These are phyloP conservation scores for Neospermospora avenae DNA, from an alignment of 2,329 filamentous ascomycete genomes.

Conservation along the genomic window DNA sequence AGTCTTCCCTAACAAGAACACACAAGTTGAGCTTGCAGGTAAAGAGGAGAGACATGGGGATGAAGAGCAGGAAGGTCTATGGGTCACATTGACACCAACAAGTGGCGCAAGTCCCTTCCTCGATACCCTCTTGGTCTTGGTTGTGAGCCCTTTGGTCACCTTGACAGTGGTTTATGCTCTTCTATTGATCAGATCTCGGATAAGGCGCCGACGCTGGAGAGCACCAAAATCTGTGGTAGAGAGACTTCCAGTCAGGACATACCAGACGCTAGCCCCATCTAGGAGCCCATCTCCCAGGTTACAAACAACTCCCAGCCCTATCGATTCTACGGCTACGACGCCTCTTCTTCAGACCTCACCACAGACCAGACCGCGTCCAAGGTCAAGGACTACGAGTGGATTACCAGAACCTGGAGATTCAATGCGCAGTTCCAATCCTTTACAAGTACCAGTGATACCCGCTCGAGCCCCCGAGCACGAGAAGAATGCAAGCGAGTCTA, in stretches of 20 bases:
- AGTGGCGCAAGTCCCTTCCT: constrained; percentile 91
- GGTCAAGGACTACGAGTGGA: constrained; percentile 63
- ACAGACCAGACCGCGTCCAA: constrained; percentile 52
- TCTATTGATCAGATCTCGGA: constrained; percentile 80
- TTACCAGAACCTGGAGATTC: constrained; percentile 50
- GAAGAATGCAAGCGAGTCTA: constrained; percentile 45
- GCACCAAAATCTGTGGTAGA: constrained; percentile 98
- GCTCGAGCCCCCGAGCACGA: constrained; percentile 41
- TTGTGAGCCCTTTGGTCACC: constrained; percentile 89
- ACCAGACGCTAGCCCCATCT: constrained; percentile 74
- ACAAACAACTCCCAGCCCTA: constrained; percentile 57
- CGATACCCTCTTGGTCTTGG: constrained; percentile 93
- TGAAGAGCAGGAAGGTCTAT: constrained; percentile 71
- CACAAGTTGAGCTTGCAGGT: constrained; percentile 17
- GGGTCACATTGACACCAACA: constrained; percentile 93
- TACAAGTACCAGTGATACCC: constrained; percentile 27
- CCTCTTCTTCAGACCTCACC: constrained; percentile 66
- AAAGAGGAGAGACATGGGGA: constrained; percentile 37
- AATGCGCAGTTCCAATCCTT: constrained; percentile 40
- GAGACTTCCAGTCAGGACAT: constrained; percentile 89
- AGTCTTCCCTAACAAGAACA: constrained; percentile 17
- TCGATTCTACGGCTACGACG: constrained; percentile 68
- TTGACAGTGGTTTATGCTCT: constrained; percentile 90
- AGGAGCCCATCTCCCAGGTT: constrained; percentile 49
- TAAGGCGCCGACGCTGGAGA: constrained; percentile 85